Percentiles rank a stretch among this genome's conserved stretches.
These are phyloP conservation scores for Raffaelea ambrosiae DNA, from an alignment of 2,329 filamentous ascomycete species.

Conservation along the genomic window DNA sequence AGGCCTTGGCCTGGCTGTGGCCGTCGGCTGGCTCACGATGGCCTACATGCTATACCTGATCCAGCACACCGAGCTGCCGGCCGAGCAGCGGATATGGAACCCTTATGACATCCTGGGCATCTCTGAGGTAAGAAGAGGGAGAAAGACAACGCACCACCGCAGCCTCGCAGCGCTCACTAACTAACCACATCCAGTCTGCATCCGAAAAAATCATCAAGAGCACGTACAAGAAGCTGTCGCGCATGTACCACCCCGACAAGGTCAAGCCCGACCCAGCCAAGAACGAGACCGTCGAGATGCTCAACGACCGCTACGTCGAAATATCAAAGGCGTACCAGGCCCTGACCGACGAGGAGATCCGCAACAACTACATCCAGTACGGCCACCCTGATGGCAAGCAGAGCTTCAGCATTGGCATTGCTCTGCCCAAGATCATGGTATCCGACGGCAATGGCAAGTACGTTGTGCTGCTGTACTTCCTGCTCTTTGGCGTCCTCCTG, in stretches of 20 bases:
- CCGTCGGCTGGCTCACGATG: constrained; percentile 75
- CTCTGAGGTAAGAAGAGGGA: constrained; percentile 50
- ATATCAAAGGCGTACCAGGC: constrained; percentile 97
- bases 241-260: constrained; percentile 91
- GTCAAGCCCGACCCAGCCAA: constrained; percentile 70
- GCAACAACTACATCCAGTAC: constrained; percentile 93
- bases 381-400: constrained; percentile 98
- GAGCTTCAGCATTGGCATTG: constrained; percentile 95
- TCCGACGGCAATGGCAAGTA: constrained; percentile 94
- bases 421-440: constrained; percentile 85
- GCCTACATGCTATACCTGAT: constrained; percentile 91
- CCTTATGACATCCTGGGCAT: constrained; percentile 92
- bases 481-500: constrained; percentile 78
- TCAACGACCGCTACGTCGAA: constrained; percentile 88
- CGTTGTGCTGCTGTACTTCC: constrained; percentile 80
- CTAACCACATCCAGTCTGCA: constrained; percentile 48
- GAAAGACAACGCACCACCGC: neutral
- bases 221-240: constrained; percentile 78
- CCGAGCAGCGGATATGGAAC: constrained; percentile 75
- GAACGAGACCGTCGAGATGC: constrained; percentile 77
- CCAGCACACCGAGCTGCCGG: constrained; percentile 60
- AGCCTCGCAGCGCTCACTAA: neutral
- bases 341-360: constrained; percentile 91
- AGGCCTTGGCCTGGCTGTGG: constrained; percentile 70
- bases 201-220: constrained; percentile 88